phyloP scores from a whole-genome alignment of 1,284 basidiomycete genomes.

The Erythrobasidium hasegawianum region DNA sequence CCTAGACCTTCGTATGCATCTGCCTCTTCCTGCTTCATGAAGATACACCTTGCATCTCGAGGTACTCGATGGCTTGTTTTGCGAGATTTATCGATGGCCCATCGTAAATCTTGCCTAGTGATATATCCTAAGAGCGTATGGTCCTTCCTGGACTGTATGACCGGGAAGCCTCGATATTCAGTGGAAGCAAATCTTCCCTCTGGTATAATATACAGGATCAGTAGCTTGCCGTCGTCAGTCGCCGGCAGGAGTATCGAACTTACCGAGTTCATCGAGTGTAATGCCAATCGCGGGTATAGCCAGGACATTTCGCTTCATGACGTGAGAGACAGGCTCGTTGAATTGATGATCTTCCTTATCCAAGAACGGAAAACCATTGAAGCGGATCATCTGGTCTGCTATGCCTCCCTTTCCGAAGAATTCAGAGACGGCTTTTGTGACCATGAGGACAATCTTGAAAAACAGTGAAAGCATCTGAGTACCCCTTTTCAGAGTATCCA shows the following conservation, averaged over 20 bases:
- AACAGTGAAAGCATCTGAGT: too few relatives aligned
- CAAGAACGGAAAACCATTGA: slow-evolving; percentile 95
- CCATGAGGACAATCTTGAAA: slow-evolving; percentile 92
- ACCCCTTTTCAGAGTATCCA: too few relatives aligned
- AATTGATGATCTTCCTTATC: slow-evolving; percentile 83
- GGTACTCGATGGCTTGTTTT: slow-evolving; percentile 38
- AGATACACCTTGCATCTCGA: slow-evolving; percentile 69
- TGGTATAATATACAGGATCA: slow-evolving; percentile 45
- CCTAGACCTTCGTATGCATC: slow-evolving; percentile 32
- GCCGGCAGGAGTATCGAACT: slow-evolving; percentile 43
- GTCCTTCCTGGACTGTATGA: slow-evolving; percentile 59
- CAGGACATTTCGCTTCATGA: slow-evolving; percentile 78
- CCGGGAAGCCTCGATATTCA: slow-evolving; percentile 84
- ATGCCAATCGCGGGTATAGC: slow-evolving; percentile 72
- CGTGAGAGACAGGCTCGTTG: slow-evolving; percentile 82
- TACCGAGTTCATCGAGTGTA: slow-evolving; percentile 71
- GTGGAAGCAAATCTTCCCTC: slow-evolving; percentile 67
- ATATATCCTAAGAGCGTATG: slow-evolving; percentile 79
- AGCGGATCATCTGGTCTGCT: slow-evolving; percentile 93
- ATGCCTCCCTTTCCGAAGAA: slow-evolving; percentile 88
- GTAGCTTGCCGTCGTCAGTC: background rate
- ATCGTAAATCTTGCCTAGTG: slow-evolving; percentile 75
- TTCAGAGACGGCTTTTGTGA: slow-evolving; percentile 97
- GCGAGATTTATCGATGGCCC: slow-evolving; percentile 66
- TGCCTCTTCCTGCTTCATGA: slow-evolving; percentile 34